Percentiles rank a stretch among this genome's conserved stretches.
Evolutionary conservation across 306 rosid species (phyloP).

Genomic region (Quercus wislizeni): DNA sequence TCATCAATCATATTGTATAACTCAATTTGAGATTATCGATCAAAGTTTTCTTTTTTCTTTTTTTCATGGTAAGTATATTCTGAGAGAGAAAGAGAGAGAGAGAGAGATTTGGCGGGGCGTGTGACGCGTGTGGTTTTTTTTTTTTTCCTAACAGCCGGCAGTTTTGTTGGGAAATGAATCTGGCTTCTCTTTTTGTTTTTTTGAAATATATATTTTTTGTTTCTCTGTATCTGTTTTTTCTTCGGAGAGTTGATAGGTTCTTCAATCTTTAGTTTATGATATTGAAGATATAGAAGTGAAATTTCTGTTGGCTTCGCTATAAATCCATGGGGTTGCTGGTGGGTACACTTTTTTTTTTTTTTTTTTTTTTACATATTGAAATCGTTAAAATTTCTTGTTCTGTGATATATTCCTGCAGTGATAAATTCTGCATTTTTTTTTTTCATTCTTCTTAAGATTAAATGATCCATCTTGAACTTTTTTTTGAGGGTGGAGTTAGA

Average conservation of each 20-base stretch:
- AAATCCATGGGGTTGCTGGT: background rate
- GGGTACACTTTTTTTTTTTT: background rate
- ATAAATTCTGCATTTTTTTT: background rate
- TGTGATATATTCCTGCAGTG: background rate
- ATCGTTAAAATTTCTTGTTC: background rate
- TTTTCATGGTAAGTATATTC: no score
- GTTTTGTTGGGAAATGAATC: constrained; percentile 4
- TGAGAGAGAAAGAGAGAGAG: background rate
- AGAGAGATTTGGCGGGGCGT: constrained; percentile 28
- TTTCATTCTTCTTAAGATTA: background rate
- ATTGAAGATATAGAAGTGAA: background rate
- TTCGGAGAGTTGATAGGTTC: background rate
- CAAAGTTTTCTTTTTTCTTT: constrained; percentile 25
- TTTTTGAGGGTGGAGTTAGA: no score
- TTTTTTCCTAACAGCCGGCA: constrained; percentile 19
- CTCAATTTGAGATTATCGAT: constrained; percentile 24
- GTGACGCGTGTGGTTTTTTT: constrained; percentile 31
- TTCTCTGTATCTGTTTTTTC: background rate
- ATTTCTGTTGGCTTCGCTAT: background rate
- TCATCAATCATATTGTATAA: no score
- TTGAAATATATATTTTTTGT: background rate
- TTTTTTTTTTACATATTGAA: background rate
- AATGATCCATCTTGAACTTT: background rate
- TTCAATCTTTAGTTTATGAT: background rate
- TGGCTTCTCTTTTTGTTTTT: background rate